Conservation (phyloP, 768 basidiomycete genomes). For the Pleurotus ostreatus region DNA sequence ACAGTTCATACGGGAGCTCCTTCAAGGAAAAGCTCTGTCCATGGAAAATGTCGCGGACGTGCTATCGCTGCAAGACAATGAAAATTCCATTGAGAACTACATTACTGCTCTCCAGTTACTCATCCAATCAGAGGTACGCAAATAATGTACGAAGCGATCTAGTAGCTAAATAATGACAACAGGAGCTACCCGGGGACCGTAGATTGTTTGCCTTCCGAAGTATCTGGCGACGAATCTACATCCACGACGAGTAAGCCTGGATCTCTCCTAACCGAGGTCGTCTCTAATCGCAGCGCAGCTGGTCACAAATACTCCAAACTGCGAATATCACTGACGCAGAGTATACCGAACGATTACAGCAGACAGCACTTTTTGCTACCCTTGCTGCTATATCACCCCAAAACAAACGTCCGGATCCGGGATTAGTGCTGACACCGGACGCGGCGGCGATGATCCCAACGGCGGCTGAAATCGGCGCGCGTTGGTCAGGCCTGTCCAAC, state of each 20-base stretch:
- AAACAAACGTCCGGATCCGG: constrained; percentile 32
- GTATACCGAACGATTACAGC: constrained; percentile 63
- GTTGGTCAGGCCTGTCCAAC: constrained; percentile 70
- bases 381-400: constrained; percentile 45
- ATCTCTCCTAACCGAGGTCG: neutral
- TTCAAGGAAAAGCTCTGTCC: constrained; percentile 71
- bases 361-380: constrained; percentile 72
- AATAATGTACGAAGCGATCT: no score
- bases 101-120: constrained; percentile 67
- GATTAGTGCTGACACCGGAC: constrained; percentile 48
- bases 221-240: constrained; percentile 85
- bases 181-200: constrained; percentile 72
- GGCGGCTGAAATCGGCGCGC: constrained; percentile 54
- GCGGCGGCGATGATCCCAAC: constrained; percentile 59
- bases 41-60: constrained; percentile 83
- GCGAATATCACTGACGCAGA: constrained; percentile 73
- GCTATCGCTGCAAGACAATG: constrained; percentile 81
- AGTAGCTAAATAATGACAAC: neutral
- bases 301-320: constrained; percentile 73
- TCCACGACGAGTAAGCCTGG: constrained; percentile 76
- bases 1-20: constrained; percentile 57
- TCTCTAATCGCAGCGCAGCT: constrained; percentile 41
- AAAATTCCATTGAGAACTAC: constrained; percentile 55
- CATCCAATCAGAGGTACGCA: constrained; percentile 43
- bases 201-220: constrained; percentile 65